These are phyloP conservation scores for Picea abies DNA, from an alignment of 83 land plant genomes.

Conservation along the genomic window DNA sequence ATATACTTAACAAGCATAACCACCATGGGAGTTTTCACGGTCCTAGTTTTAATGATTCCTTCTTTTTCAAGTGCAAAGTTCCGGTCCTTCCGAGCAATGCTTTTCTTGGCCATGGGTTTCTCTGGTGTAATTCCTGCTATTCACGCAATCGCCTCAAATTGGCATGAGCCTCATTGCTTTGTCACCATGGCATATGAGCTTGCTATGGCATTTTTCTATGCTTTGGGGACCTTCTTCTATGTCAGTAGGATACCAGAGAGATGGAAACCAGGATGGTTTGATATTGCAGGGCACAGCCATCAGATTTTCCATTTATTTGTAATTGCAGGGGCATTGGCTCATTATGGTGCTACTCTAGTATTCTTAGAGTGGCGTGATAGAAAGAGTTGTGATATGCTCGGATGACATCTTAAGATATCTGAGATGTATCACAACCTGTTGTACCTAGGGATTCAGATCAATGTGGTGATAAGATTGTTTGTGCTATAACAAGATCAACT, in stretches of 20 bases:
- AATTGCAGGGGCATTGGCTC: conserved; percentile 63
- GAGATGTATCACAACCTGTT: neutral
- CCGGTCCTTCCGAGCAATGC: conserved; percentile 50
- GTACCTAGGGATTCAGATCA: neutral
- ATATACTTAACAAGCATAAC: conserved; percentile 55
- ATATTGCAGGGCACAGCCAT: conserved; percentile 74
- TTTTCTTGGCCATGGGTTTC: conserved; percentile 77
- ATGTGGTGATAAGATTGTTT: neutral
- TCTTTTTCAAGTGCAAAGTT: conserved; percentile 47
- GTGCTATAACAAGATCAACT: too few species aligned
- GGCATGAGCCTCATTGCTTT: conserved; percentile 48
- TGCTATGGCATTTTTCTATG: conserved; percentile 59
- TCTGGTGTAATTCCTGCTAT: conserved; percentile 71
- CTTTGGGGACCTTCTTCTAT: conserved; percentile 60
- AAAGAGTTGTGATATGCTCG: conserved; percentile 37
- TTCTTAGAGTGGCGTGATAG: conserved; percentile 56
- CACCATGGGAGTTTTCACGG: conserved; percentile 49
- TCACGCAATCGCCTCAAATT: conserved; percentile 54
- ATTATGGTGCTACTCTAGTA: conserved; percentile 65
- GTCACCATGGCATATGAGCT: conserved; percentile 55
- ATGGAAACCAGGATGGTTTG: conserved; percentile 68
- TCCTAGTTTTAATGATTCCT: conserved; percentile 57
- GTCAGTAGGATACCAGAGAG: conserved; percentile 73
- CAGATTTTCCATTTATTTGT: conserved; percentile 76
- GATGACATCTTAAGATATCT: neutral